Evolutionary conservation across 176 grass and related monocot species (phyloP), one percentile per base, ranked within the genome.

Genomic region (Thalia dealbata): DNA sequence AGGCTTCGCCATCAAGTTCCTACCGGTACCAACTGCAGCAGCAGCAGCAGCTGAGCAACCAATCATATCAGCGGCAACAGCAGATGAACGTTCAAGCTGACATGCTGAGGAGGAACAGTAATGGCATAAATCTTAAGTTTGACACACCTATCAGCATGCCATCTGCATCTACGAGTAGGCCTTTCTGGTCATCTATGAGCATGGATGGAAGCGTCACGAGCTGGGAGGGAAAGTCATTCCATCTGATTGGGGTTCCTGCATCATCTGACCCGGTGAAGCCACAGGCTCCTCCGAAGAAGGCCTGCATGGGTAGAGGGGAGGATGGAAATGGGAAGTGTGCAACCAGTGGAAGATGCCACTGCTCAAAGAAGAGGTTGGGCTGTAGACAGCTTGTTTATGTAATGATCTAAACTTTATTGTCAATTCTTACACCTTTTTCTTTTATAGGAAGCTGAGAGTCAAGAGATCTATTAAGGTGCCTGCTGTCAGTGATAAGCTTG

Each of bases 381-480:
- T 22, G 43, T 68, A 22, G 8, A 68, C 10, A 22, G 12, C 11
- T 43, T 68, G 10, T 66, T 38, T 3, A 19, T 35, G 25, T 26
- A 19, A 12, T 61, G 26, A 46, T 58, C 18, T 45, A 25, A 46
- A 14, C 15, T 16, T 63, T 45, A 10, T 28, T 61, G 9, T 73
- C 24, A 42, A 52, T 42, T 48, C 15, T 13, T 45, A 52, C 58
- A 77, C 14, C 13, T 66, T 46, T 24, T 43, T 64, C 43, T 48
- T 71, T 52, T 58, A 70, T 76, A 97, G 95, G 87, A 99, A 92
- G 74, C 85, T 81, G 73, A 88, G 87, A 74, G 76, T 92, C 65
- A 93, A 99, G 74, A 91, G 82, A 75, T 84, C 89, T 67, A 76
- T 91, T 25, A 91, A 81, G 75, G 81, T 99, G 71, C 87, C 85